A percentile compares a stretch with the other conserved stretches of the same genome.
phyloP scores from a whole-genome alignment of 306 rosid species.

The Cajanus cajan region DNA sequence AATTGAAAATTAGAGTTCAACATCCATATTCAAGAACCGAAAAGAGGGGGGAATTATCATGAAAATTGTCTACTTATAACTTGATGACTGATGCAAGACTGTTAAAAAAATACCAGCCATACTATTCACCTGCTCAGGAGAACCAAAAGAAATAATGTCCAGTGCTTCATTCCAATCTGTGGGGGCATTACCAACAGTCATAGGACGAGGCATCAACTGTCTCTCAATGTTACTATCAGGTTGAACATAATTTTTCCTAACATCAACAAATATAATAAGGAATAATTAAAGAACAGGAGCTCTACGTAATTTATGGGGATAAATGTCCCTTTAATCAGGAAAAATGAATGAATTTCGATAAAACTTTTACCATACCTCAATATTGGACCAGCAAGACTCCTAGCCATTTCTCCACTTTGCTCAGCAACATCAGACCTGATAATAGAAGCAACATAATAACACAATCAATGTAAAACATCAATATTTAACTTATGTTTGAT shows the following conservation, averaged over 20 bases:
- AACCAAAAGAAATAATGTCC: slow-evolving; percentile 85
- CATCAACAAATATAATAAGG: neutral
- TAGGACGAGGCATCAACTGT: slow-evolving; percentile 54
- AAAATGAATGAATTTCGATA: neutral
- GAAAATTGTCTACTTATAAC: neutral
- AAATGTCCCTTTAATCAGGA: neutral
- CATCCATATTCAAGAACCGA: neutral
- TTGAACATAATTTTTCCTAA: slow-evolving; percentile 71
- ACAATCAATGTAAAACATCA: neutral
- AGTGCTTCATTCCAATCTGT: slow-evolving; percentile 98
- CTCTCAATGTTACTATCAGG: slow-evolving; percentile 69
- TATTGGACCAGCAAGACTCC: slow-evolving; percentile 64
- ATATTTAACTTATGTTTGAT: neutral
- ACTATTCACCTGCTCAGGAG: slow-evolving; percentile 88
- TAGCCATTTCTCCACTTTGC: slow-evolving; percentile 83
- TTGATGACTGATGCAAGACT: neutral
- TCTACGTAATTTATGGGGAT: neutral
- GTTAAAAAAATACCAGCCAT: neutral
- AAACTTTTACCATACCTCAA: slow-evolving; percentile 44
- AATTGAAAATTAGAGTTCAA: slow-evolving; percentile 20
- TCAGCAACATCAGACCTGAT: slow-evolving; percentile 83
- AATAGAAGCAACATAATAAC: slow-evolving; percentile 11
- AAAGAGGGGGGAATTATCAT: neutral
- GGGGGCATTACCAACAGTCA: slow-evolving; percentile 68
- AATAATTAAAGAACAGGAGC: neutral